A percentile compares a stretch with the other conserved stretches of the same genome.
Evolutionary conservation across 1,284 basidiomycete species (phyloP).

Genomic region (Papiliotrema fonsecae): DNA sequence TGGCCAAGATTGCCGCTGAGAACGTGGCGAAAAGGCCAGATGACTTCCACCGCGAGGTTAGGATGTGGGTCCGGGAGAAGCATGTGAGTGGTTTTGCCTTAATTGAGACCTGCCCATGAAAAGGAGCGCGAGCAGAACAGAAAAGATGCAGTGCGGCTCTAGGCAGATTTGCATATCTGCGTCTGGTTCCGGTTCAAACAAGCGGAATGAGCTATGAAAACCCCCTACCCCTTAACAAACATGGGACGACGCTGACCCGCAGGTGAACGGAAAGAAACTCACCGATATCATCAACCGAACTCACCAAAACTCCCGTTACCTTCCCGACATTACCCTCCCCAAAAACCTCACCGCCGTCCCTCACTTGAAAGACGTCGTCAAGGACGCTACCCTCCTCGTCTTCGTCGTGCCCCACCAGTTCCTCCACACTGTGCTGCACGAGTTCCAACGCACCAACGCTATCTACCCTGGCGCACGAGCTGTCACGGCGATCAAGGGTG

Average conservation of each 20-base stretch:
- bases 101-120: too few relatives aligned
- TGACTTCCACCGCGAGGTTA: conserved; percentile 51
- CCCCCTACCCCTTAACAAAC: neutral
- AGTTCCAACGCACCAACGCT: conserved; percentile 47
- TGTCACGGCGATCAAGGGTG: conserved; percentile 54
- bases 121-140: too few relatives aligned
- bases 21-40: conserved; percentile 48
- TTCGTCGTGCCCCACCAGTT: conserved; percentile 55
- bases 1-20: conserved; percentile 55
- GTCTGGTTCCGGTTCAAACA: too few relatives aligned
- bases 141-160: too few relatives aligned
- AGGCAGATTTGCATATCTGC: too few relatives aligned
- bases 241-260: conserved; percentile 1
- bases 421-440: conserved; percentile 43
- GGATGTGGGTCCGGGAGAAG: conserved; percentile 55
- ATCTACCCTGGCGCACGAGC: conserved; percentile 48
- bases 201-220: neutral
- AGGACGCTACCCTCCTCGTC: conserved; percentile 54
- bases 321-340: conserved; percentile 54
- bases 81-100: conserved; percentile 22
- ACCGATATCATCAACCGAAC: conserved; percentile 55
- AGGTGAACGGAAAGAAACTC: conserved; percentile 54
- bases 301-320: conserved; percentile 56
- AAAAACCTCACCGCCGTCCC: conserved; percentile 54
- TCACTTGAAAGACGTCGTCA: conserved; percentile 51